Evolutionary conservation across 2,329 filamentous ascomycete genomes (phyloP).

Genomic region (Endothia cerciana): DNA sequence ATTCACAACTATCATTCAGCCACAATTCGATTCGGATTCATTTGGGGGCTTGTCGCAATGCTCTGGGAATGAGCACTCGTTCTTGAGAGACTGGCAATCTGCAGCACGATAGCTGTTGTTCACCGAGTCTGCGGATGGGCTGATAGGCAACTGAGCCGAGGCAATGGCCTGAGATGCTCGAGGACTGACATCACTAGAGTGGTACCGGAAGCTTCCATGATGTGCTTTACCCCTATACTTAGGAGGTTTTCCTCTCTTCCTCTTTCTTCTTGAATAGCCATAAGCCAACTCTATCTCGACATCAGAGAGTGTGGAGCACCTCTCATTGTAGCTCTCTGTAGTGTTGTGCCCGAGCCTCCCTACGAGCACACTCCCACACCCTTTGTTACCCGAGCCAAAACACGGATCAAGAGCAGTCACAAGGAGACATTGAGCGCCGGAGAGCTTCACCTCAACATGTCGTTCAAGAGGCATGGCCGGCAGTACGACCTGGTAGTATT

Average conservation of each 20-base stretch:
- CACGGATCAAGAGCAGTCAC: neutral
- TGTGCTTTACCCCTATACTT: neutral
- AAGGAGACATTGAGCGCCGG: neutral
- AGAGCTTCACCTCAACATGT: constrained; percentile 41
- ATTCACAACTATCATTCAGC: too few relatives aligned
- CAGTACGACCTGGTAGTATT: constrained; percentile 62
- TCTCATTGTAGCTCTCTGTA: neutral
- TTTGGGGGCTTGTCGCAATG: neutral
- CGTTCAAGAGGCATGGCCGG: constrained; percentile 53
- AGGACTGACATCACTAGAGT: neutral
- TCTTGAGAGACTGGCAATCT: neutral
- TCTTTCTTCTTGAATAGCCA: neutral
- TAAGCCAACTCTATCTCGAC: neutral
- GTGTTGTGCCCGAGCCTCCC: neutral
- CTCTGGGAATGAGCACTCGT: neutral
- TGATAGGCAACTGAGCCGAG: constrained; percentile 11
- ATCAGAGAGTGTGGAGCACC: neutral
- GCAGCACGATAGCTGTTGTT: neutral
- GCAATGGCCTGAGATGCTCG: too few relatives aligned
- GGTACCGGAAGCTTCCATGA: neutral
- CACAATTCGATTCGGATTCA: neutral
- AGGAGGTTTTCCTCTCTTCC: neutral
- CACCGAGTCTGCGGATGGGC: neutral
- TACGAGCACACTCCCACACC: neutral
- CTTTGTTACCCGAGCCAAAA: neutral